phyloP scores from a whole-genome alignment of 805 yeast species.

The Tetrapisispora iriomotensis region DNA sequence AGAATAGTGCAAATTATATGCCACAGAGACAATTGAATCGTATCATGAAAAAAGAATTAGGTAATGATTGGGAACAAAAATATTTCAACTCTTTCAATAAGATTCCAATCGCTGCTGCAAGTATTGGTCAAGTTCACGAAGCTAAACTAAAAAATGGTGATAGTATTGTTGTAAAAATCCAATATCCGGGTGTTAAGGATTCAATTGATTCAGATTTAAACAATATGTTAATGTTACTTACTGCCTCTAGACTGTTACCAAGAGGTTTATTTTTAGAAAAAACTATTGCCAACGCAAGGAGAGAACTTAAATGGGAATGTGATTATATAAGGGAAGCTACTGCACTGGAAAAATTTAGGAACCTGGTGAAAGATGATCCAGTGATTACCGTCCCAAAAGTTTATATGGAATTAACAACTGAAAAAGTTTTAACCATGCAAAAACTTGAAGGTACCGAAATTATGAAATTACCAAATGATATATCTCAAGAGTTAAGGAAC shows the following conservation, averaged over 20 bases:
- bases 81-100: conserved; percentile 60
- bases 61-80: conserved; percentile 61
- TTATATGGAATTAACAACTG: conserved; percentile 65
- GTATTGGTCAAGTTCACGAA: conserved; percentile 91
- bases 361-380: conserved; percentile 47
- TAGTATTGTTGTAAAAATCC: conserved; percentile 87
- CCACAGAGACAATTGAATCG: conserved; percentile 81
- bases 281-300: conserved; percentile 86
- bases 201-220: conserved; percentile 92
- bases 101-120: conserved; percentile 92
- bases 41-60: conserved; percentile 64
- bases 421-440: conserved; percentile 83
- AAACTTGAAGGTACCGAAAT: conserved; percentile 76
- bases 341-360: conserved; percentile 57
- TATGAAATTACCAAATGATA: conserved; percentile 57
- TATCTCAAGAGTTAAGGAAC: conserved; percentile 54
- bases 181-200: conserved; percentile 92
- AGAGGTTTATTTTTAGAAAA: conserved; percentile 86
- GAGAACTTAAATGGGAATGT: conserved; percentile 95
- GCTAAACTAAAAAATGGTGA: conserved; percentile 61
- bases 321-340: conserved; percentile 87
- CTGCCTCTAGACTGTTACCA: conserved; percentile 82
- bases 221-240: conserved; percentile 66
- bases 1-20: conserved; percentile 94
- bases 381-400: conserved; percentile 77